Conservation (phyloP, 2,329 filamentous ascomycete genomes). For the Ophiostoma angusticollis region DNA sequence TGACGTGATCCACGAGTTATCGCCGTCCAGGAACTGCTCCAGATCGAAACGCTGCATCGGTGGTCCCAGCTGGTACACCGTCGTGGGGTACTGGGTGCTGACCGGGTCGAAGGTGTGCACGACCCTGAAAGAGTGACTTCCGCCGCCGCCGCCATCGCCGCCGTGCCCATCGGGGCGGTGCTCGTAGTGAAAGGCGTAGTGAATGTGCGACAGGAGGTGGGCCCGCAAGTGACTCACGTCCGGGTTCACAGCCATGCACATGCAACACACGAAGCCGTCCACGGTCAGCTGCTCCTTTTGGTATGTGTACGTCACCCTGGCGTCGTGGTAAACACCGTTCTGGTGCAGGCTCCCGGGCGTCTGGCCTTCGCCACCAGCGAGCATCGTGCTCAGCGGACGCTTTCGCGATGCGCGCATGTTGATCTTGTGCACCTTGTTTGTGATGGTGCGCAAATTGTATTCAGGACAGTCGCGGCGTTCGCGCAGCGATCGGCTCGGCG, state of each 20-base stretch:
- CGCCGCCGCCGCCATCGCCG: slow-evolving; percentile 16
- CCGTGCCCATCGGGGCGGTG: slow-evolving; percentile 16
- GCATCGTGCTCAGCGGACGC: background rate
- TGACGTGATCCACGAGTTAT: slow-evolving; percentile 32
- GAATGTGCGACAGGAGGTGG: slow-evolving; percentile 36
- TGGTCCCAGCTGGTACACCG: slow-evolving; percentile 29
- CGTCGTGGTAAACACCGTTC: slow-evolving; percentile 21
- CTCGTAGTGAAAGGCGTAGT: slow-evolving; percentile 31
- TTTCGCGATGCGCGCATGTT: slow-evolving; percentile 24
- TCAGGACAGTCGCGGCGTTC: slow-evolving; percentile 34
- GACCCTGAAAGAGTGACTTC: slow-evolving; percentile 28
- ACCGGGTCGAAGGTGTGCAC: slow-evolving; percentile 17
- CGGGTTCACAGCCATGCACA: slow-evolving; percentile 35
- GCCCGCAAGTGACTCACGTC: slow-evolving; percentile 34
- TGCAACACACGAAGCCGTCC: slow-evolving; percentile 37
- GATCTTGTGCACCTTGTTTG: slow-evolving; percentile 42
- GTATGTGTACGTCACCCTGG: slow-evolving; percentile 32
- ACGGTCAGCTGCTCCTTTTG: slow-evolving; percentile 32
- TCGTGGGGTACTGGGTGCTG: slow-evolving; percentile 16
- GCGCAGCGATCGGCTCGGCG: slow-evolving; percentile 38
- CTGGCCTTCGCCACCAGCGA: slow-evolving; percentile 14
- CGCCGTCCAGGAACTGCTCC: slow-evolving; percentile 30
- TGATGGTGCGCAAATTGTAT: slow-evolving; percentile 49
- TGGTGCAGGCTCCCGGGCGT: slow-evolving; percentile 17
- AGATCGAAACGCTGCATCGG: slow-evolving; percentile 32